These are phyloP conservation scores for Suillus ampliporus DNA, from an alignment of 768 basidiomycete genomes.

Conservation along the genomic window DNA sequence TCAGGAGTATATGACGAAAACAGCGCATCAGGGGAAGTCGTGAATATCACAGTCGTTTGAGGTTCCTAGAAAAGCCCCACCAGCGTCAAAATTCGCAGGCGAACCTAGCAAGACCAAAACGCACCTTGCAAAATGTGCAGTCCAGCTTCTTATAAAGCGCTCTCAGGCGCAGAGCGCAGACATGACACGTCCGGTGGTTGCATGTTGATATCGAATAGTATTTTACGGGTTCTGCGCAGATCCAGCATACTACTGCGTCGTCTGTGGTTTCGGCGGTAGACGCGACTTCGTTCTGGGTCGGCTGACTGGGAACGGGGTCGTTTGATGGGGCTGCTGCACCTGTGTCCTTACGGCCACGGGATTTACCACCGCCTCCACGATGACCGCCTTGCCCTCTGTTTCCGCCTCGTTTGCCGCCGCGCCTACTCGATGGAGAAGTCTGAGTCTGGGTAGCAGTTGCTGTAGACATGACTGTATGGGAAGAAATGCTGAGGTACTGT, in stretches of 20 bases:
- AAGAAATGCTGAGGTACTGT: neutral
- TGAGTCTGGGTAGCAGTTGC: conserved; percentile 19
- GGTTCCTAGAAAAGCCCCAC: conserved; percentile 56
- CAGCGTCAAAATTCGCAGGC: conserved; percentile 3
- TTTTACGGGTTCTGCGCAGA: conserved; percentile 93
- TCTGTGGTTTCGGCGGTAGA: conserved; percentile 21
- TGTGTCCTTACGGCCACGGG: conserved; percentile 6
- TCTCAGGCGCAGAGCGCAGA: conserved; percentile 85
- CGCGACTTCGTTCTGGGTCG: conserved; percentile 11
- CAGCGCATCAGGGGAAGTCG: conserved; percentile 60
- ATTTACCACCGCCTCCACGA: conserved; percentile 24
- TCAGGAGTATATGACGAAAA: conserved; percentile 66
- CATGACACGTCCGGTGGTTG: conserved; percentile 94
- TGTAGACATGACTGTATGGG: conserved; percentile 22
- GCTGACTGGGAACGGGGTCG: neutral
- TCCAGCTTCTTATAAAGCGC: conserved; percentile 93
- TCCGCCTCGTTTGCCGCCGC: conserved; percentile 20
- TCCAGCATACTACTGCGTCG: conserved; percentile 74
- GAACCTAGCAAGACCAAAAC: conserved; percentile 19
- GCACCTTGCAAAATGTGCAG: conserved; percentile 96
- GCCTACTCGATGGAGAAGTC: neutral
- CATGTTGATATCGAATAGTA: conserved; percentile 90
- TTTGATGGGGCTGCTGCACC: neutral
- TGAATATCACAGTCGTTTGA: conserved; percentile 78
- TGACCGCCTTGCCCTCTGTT: conserved; percentile 20